Base-by-base conservation (phyloP, 768 basidiomycete genomes). In the Dacryopinax spathularia region DNA sequence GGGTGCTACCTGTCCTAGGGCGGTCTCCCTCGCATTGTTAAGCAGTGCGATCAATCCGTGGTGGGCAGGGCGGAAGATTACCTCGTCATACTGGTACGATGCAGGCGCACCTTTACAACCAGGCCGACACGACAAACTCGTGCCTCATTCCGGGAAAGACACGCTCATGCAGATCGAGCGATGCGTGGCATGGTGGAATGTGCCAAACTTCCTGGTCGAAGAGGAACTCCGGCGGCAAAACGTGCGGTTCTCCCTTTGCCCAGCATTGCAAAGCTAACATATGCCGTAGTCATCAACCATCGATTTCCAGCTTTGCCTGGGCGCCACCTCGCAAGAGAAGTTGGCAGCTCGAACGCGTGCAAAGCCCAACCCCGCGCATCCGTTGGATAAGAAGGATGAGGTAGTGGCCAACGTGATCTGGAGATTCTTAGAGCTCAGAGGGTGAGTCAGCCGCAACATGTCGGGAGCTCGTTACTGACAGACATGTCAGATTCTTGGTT, bases 371-470 rank as follows among this genome's bases (percentile, higher is more conserved):
- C 20, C n/a, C 25, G 60, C 41, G 20, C 70, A 70, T 65, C 81
- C 84, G 16, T 80, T 99, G 29, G 95, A 98, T 65, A 97, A 96
- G 77, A 98, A 98, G 77, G 96, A 99, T 69, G 96, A 99, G 74
- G 80, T 96, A 0, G 96, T 99, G 2, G 94, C 94, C 7, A 99
- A 99, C 72, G 93, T 95, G 29, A 89, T 99, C 63, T 97, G 94
- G 94, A 84, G 95, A 62, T 97, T 98, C 82, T 81, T 99, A 63
- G 95, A 97, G 73, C 78, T 97, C 64, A 80, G 96, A 75, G 92
- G 93, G 94, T 95, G 75, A 72, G 86, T 81, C 64, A 67, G 60
- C 33, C n/a, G 31, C 16, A 61, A 5, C 43, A 39, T 36, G 27
- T 6, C 20, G 56, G 16, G 33, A 60, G 31, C 37, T 65, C 61